Base-by-base conservation (phyloP, 139 green algal species). In the Astrephomene gubernaculifera region DNA sequence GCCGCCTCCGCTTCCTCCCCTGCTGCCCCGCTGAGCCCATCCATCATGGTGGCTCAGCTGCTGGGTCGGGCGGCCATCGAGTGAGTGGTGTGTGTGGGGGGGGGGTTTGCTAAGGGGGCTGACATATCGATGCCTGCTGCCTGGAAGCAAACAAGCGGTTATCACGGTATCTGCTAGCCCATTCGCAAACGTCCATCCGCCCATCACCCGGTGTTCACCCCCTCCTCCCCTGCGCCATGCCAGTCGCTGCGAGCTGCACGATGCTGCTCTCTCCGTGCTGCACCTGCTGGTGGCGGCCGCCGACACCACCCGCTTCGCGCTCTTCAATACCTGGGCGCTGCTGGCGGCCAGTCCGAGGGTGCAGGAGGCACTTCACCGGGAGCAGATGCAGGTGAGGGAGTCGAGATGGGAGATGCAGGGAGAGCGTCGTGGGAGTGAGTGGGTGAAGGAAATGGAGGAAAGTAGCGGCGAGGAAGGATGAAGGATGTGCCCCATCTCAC, bases 271-370 rank as follows among this genome's bases (percentile, higher is more conserved):
- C 21, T 38, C 38, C 1, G 43, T 65, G n/a, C 63, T 74, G 8
- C 61, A 84, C 24, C 33, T 3, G 31, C 4, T 86, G 2, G 49
- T 81, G 69, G 81, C 38, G 12, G 81, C 81, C 3, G 52, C 68
- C 19, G 81, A 86, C 52, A 86, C 81, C 54, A 86, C 81, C 2
- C 81, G 81, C 52, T 86, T 78, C 68, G n/a, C 69, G 52, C 69
- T 86, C 2, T 70, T 79, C 27, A 79, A 70, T 69, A 49, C n/a
- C 9, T 73, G 39, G 38, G 53, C 39, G 10, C 25, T 80, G n/a
- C 41, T 86, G 69, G 69, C 52, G 14, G 53, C 39, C 53, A 31
- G 24, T 24, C 52, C 69, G 29, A 29, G 53, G 5, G 68, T 86
- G 31, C 69, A 79, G 69, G 69, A 86, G 2, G 27, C 39, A 53